Conservation (phyloP, 805 yeast species). For the Wickerhamomyces alni region DNA sequence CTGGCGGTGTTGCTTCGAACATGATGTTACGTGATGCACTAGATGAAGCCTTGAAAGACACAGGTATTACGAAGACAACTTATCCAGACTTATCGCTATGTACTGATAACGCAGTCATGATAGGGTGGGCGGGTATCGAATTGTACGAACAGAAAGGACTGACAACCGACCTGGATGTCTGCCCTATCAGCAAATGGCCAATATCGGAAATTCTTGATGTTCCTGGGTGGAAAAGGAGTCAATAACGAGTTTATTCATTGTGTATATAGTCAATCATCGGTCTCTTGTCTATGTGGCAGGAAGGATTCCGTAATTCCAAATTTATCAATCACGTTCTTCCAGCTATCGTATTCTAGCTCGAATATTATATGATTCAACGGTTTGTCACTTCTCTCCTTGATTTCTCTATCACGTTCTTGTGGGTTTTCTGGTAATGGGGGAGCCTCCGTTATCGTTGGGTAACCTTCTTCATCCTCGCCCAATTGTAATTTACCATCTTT, state of each 20-base stretch:
- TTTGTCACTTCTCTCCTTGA: constrained; percentile 22
- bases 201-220: constrained; percentile 42
- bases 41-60: constrained; percentile 27
- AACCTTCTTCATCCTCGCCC: constrained; percentile 43
- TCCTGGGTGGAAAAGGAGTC: constrained; percentile 55
- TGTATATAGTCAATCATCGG: too few species aligned
- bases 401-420: constrained; percentile 18
- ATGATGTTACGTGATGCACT: constrained; percentile 44
- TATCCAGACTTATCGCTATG: constrained; percentile 73
- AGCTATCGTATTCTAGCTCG: constrained; percentile 58
- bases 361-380: constrained; percentile 62
- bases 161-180: constrained; percentile 44
- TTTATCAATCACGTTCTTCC: constrained; percentile 51
- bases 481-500: constrained; percentile 62
- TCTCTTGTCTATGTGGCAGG: constrained; percentile 35
- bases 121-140: constrained; percentile 96
- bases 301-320: constrained; percentile 52
- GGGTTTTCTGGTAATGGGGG: constrained; percentile 24
- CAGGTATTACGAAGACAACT: constrained; percentile 36
- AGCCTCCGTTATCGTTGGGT: constrained; percentile 33
- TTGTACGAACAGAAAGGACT: constrained; percentile 46
- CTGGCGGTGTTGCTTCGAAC: constrained; percentile 96
- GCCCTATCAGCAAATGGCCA: constrained; percentile 86
- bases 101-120: constrained; percentile 95
- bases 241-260: too few species aligned